Percentiles rank a stretch among this genome's conserved stretches.
These are phyloP conservation scores for Coemansia sp. DNA, from an alignment of 192 early-diverging fungal species.

Conservation along the genomic window DNA sequence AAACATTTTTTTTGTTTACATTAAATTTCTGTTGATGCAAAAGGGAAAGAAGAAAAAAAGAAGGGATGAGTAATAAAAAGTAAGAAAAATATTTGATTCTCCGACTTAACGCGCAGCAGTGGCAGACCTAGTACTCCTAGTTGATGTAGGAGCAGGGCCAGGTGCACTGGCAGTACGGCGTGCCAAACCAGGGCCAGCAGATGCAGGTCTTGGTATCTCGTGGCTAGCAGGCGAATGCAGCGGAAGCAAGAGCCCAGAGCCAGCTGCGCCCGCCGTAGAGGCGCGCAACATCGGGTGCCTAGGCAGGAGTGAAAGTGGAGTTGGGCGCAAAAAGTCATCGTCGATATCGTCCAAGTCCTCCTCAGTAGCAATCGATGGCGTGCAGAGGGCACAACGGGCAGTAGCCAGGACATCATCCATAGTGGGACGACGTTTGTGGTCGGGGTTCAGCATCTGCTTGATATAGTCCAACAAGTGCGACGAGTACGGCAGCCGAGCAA, in stretches of 20 bases:
- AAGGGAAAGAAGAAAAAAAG: slow-evolving; percentile 3
- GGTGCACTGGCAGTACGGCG: slow-evolving; percentile 42
- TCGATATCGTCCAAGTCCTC: slow-evolving; percentile 19
- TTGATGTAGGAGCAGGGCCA: slow-evolving; percentile 22
- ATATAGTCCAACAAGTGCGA: slow-evolving; percentile 63
- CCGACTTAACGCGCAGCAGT: slow-evolving; percentile 23
- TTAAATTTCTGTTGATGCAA: not conserved
- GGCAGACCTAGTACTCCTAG: slow-evolving; percentile 16
- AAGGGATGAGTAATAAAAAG: slow-evolving; percentile 8
- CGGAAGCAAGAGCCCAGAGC: not conserved
- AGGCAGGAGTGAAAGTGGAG: slow-evolving; percentile 1
- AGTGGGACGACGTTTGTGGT: slow-evolving; percentile 58
- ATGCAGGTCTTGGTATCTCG: slow-evolving; percentile 2
- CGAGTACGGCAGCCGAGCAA: slow-evolving; percentile 53
- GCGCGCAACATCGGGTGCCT: slow-evolving; percentile 31
- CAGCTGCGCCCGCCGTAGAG: slow-evolving; percentile 22
- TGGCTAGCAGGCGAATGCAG: not conserved
- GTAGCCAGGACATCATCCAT: slow-evolving; percentile 54
- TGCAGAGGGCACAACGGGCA: slow-evolving; percentile 34
- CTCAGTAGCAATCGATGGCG: slow-evolving; percentile 17
- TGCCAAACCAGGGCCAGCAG: slow-evolving; percentile 19
- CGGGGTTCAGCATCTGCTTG: slow-evolving; percentile 66
- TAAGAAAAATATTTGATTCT: slow-evolving; percentile 20
- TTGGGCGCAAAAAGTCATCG: slow-evolving; percentile 2
- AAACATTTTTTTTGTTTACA: not conserved